These are phyloP conservation scores for Moniliophthora roreri DNA, from an alignment of 1,284 basidiomycete species.

Conservation along the genomic window DNA sequence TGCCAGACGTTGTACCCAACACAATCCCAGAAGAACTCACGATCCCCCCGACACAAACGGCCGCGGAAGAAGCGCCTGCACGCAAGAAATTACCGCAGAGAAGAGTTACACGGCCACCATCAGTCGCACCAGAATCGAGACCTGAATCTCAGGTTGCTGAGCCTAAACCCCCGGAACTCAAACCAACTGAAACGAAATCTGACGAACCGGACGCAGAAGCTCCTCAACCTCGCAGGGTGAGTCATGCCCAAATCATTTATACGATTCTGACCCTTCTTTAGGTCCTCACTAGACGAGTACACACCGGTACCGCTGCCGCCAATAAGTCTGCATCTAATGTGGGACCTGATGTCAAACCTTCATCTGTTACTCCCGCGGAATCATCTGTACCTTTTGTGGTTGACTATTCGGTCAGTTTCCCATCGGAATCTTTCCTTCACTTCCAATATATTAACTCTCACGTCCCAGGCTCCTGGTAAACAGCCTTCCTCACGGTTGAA, in stretches of 20 bases:
- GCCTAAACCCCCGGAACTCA: neutral
- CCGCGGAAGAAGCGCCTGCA: neutral
- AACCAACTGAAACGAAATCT: neutral
- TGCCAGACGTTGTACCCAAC: constrained; percentile 43
- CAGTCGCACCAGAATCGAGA: neutral
- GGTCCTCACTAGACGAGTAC: constrained; percentile 33
- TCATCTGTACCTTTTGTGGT: constrained; percentile 8
- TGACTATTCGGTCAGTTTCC: constrained; percentile 22
- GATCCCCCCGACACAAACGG: constrained; percentile 17
- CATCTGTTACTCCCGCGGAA: constrained; percentile 10
- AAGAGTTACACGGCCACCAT: neutral
- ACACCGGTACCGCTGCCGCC: constrained; percentile 33
- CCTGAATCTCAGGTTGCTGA: neutral
- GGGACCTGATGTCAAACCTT: constrained; percentile 23
- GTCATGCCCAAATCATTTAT: neutral
- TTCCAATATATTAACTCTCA: neutral
- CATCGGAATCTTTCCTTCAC: neutral
- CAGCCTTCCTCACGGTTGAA: constrained; percentile 36
- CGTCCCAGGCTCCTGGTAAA: constrained; percentile 1
- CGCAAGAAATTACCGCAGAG: neutral
- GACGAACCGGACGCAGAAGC: constrained; percentile 13
- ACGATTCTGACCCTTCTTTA: constrained; percentile 8
- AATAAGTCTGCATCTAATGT: constrained; percentile 32
- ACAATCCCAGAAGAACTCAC: constrained; percentile 43
- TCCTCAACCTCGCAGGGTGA: constrained; percentile 26